A percentile compares a stretch with the other conserved stretches of the same genome.
These are phyloP conservation scores for Aspergillus coremiiformis DNA, from an alignment of 495 filamentous ascomycete genomes.

Conservation along the genomic window DNA sequence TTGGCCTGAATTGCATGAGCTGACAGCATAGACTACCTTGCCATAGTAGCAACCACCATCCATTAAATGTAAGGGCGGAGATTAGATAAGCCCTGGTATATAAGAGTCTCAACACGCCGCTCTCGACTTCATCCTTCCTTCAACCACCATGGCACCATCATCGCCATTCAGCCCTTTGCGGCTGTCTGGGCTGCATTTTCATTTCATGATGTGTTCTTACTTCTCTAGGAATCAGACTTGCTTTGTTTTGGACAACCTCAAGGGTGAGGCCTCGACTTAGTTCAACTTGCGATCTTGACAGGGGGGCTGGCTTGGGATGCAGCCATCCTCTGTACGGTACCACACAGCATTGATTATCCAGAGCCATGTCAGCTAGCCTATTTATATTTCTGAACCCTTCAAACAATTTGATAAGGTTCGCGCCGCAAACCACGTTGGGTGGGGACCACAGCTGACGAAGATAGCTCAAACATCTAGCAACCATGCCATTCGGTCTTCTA, in stretches of 20 bases:
- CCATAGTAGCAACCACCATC: no score
- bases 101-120: not conserved
- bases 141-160: conserved; percentile 23
- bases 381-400: not conserved
- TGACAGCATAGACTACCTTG: no score
- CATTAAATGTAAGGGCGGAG: not conserved
- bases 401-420: not conserved
- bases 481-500: conserved; percentile 45
- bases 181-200: conserved; percentile 16
- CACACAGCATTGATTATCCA: not conserved
- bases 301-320: conserved; percentile 17
- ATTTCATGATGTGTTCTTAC: conserved; percentile 14
- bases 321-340: not conserved
- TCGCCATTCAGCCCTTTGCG: conserved; percentile 26
- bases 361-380: not conserved
- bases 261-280: conserved; percentile 59
- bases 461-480: conserved; percentile 7
- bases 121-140: conserved; percentile 1
- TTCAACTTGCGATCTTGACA: conserved; percentile 19
- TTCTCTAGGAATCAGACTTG: conserved; percentile 27
- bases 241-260: conserved; percentile 58
- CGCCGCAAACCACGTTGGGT: conserved; percentile 10
- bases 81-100: conserved; percentile 18
- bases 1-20: no score
- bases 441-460: conserved; percentile 10